Evolutionary conservation across 2,329 filamentous ascomycete genomes (phyloP).

Genomic region (Ampelomyces quisqualis): DNA sequence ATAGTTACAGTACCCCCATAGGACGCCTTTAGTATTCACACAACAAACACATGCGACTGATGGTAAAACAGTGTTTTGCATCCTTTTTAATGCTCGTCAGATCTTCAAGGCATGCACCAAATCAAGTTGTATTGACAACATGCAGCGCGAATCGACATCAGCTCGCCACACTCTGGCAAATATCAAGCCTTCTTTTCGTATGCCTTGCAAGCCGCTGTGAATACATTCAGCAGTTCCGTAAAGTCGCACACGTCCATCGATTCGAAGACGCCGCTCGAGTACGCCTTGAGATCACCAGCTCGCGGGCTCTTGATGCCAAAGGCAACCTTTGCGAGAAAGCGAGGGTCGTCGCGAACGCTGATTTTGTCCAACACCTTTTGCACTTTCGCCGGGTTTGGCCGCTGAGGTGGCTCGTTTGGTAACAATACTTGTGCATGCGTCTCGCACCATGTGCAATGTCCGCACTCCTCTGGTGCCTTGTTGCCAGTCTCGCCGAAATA

Average conservation of each 20-base stretch:
- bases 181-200: neutral
- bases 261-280: constrained; percentile 51
- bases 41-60: too few species aligned
- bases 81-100: too few species aligned
- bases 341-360: constrained; percentile 56
- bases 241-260: constrained; percentile 60
- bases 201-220: constrained; percentile 14
- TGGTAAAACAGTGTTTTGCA: too few species aligned
- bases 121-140: too few species aligned
- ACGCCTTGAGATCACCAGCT: constrained; percentile 52
- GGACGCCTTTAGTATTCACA: too few species aligned
- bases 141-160: too few species aligned
- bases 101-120: too few species aligned
- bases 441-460: constrained; percentile 56
- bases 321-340: constrained; percentile 60
- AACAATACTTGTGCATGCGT: constrained; percentile 39
- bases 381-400: constrained; percentile 47
- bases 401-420: constrained; percentile 43
- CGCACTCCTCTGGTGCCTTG: constrained; percentile 48
- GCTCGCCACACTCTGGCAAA: too few species aligned
- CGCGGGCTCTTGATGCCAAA: constrained; percentile 64
- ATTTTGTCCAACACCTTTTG: constrained; percentile 48
- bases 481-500: constrained; percentile 57
- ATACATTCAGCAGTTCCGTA: constrained; percentile 30
- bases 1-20: too few species aligned